These are phyloP conservation scores for Kodamaea hsintzibuensis DNA, from an alignment of 805 yeast genomes.

Conservation along the genomic window DNA sequence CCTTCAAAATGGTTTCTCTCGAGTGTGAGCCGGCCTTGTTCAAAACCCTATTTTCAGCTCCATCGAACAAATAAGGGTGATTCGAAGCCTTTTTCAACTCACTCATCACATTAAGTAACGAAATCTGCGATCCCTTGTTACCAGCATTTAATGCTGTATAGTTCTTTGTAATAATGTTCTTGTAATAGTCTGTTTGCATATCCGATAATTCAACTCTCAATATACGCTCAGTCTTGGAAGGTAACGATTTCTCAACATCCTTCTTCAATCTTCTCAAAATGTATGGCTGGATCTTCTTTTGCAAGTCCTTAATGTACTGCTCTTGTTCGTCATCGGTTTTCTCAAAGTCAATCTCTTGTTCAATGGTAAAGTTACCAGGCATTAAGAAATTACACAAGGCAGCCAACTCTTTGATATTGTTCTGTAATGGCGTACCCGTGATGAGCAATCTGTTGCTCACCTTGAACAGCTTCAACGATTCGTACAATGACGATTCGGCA, in stretches of 20 bases:
- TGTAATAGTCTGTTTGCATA: conserved; percentile 91
- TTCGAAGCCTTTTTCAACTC: conserved; percentile 96
- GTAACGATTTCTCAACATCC: conserved; percentile 95
- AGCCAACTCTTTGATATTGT: conserved; percentile 91
- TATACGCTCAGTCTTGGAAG: conserved; percentile 94
- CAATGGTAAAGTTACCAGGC: conserved; percentile 92
- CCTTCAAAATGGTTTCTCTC: conserved; percentile 81
- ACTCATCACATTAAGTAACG: conserved; percentile 87
- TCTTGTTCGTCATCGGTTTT: conserved; percentile 87
- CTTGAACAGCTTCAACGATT: conserved; percentile 78
- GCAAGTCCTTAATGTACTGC: conserved; percentile 81
- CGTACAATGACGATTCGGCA: conserved; percentile 90
- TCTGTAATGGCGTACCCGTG: conserved; percentile 98
- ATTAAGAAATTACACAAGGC: conserved; percentile 92
- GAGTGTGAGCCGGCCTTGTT: conserved; percentile 58
- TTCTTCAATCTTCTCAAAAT: conserved; percentile 91
- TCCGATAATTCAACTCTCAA: conserved; percentile 94
- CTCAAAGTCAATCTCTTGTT: conserved; percentile 94
- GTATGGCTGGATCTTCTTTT: conserved; percentile 83
- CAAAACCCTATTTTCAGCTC: conserved; percentile 82
- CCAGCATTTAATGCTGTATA: conserved; percentile 91
- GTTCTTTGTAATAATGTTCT: conserved; percentile 88
- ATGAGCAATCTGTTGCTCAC: conserved; percentile 83
- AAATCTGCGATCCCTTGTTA: conserved; percentile 73
- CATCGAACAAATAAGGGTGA: conserved; percentile 94